These are phyloP conservation scores for Geosiphon pyriformis DNA, from an alignment of 192 early-diverging fungal genomes.

Conservation along the genomic window DNA sequence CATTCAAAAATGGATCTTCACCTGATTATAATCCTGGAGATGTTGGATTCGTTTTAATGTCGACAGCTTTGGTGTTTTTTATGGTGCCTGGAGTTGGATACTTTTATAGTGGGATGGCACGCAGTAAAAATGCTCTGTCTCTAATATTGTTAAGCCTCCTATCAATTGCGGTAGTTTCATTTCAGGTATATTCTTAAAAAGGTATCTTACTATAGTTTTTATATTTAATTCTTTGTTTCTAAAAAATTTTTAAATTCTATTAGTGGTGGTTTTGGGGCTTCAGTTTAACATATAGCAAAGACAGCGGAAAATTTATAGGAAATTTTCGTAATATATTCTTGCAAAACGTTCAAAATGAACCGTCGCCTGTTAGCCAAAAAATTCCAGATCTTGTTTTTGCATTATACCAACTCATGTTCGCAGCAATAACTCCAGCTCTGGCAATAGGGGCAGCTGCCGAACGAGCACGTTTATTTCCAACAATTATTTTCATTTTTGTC, in stretches of 20 bases:
- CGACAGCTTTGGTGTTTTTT: constrained; percentile 56
- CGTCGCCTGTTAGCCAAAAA: constrained; percentile 51
- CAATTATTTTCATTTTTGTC: constrained; percentile 53
- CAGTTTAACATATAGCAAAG: constrained; percentile 62
- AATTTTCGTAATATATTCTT: constrained; percentile 58
- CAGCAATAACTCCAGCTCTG: constrained; percentile 51
- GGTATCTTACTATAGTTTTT: constrained; percentile 45
- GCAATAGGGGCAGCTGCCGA: constrained; percentile 55
- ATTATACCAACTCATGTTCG: constrained; percentile 64
- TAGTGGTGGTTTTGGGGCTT: constrained; percentile 74
- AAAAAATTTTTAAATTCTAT: constrained; percentile 57
- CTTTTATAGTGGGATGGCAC: constrained; percentile 62
- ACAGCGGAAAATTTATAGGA: constrained; percentile 68
- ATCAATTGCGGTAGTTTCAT: constrained; percentile 49
- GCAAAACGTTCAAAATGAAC: constrained; percentile 48
- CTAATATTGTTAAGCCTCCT: constrained; percentile 58
- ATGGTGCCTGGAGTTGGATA: constrained; percentile 64
- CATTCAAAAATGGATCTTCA: too few relatives aligned
- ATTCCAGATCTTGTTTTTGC: constrained; percentile 53
- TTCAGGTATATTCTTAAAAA: constrained; percentile 50
- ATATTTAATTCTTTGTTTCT: constrained; percentile 30
- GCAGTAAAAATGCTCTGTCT: constrained; percentile 60
- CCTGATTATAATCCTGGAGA: too few relatives aligned
- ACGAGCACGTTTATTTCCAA: constrained; percentile 51
- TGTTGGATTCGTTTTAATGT: constrained; percentile 56